A percentile compares a stretch with the other conserved stretches of the same genome.
phyloP scores from a whole-genome alignment of 805 yeast genomes.

The Diddensiella transvaalensis region DNA sequence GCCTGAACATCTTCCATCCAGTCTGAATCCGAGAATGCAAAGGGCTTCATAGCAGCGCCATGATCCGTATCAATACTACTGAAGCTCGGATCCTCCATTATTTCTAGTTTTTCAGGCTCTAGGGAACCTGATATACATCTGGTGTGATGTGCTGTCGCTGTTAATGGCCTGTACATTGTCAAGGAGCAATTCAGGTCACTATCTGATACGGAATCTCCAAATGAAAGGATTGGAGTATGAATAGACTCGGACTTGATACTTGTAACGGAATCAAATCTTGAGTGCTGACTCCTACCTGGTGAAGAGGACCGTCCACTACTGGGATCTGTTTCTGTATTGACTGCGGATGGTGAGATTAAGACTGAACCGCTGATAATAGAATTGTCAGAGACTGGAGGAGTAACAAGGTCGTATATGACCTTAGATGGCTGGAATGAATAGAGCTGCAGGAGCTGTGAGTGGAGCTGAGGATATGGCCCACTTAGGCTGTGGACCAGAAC shows the following conservation, averaged over 20 bases:
- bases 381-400: conserved; percentile 16
- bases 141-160: not conserved
- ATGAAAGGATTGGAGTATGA: conserved; percentile 4
- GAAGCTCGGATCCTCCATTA: not conserved
- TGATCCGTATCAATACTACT: not conserved
- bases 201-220: conserved; percentile 7
- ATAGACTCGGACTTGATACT: conserved; percentile 2
- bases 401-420: conserved; percentile 9
- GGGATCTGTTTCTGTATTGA: not conserved
- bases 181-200: conserved; percentile 4
- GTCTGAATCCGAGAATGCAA: not conserved
- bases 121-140: not conserved
- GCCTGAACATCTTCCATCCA: not conserved
- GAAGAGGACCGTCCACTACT: not conserved
- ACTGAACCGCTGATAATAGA: not conserved
- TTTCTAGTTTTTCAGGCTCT: not conserved
- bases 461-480: conserved; percentile 17
- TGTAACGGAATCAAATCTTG: not conserved
- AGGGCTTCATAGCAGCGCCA: not conserved
- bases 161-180: conserved; percentile 1
- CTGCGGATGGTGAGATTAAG: not conserved
- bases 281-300: not conserved
- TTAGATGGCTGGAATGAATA: conserved; percentile 22
- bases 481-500: conserved; percentile 13
- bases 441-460: conserved; percentile 14